Evolutionary conservation across 306 rosid genomes (phyloP).

Genomic region (Astragalus membranaceus): DNA sequence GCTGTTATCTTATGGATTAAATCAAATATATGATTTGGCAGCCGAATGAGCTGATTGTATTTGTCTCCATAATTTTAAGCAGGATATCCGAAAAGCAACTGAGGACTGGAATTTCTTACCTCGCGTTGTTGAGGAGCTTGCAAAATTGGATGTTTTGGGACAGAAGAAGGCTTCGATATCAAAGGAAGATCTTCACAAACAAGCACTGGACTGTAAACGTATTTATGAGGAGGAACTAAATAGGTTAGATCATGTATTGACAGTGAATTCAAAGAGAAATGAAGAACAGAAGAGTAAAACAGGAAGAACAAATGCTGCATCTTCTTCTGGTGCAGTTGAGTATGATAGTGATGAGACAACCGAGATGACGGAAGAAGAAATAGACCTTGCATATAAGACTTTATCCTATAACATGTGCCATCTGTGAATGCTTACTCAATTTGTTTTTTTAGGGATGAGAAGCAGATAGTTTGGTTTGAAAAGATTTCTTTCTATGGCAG

Average conservation of each 20-base stretch:
- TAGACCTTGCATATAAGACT: constrained; percentile 55
- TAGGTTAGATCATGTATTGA: constrained; percentile 29
- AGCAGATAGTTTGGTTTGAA: background rate
- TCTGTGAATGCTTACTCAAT: constrained; percentile 23
- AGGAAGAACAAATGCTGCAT: constrained; percentile 21
- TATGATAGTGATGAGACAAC: constrained; percentile 84
- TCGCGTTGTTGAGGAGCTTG: constrained; percentile 71
- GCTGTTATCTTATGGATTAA: background rate
- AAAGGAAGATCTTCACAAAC: constrained; percentile 55
- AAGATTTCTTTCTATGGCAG: background rate
- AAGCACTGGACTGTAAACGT: constrained; percentile 55
- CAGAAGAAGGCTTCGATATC: constrained; percentile 30
- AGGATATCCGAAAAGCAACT: constrained; percentile 56
- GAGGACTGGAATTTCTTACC: constrained; percentile 81
- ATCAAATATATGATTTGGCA: background rate
- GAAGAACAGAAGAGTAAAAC: constrained; percentile 17
- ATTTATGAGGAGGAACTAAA: constrained; percentile 60
- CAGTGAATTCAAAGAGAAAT: constrained; percentile 28
- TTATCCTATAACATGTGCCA: constrained; percentile 36
- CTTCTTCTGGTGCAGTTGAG: constrained; percentile 22
- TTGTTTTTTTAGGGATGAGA: constrained; percentile 12
- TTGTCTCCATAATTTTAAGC: constrained; percentile 13
- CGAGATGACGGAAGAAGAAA: constrained; percentile 90
- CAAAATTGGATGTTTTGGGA: constrained; percentile 36
- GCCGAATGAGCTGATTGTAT: background rate